A percentile compares a stretch with the other conserved stretches of the same genome.
These are phyloP conservation scores for Crepidotus variabilis DNA, from an alignment of 768 basidiomycete species.

Conservation along the genomic window DNA sequence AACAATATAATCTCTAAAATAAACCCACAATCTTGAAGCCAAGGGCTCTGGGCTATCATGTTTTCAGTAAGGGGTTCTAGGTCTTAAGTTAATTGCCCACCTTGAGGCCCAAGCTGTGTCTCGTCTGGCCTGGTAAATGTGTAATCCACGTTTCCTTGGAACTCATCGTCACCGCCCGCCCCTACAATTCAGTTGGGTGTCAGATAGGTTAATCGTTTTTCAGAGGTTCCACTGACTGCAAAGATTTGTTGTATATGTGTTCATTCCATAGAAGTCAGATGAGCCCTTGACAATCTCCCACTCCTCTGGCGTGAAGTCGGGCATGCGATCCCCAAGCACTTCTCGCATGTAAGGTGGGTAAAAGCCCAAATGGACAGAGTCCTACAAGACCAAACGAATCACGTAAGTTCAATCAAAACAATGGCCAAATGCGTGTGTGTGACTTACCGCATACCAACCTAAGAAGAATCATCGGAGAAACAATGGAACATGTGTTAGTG, in stretches of 20 bases:
- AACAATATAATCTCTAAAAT: background rate
- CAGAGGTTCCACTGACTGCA: slow-evolving; percentile 35
- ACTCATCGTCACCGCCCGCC: slow-evolving; percentile 59
- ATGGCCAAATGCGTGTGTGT: slow-evolving; percentile 9
- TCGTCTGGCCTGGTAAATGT: slow-evolving; percentile 63
- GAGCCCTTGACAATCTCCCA: slow-evolving; percentile 55
- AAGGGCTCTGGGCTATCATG: slow-evolving; percentile 52
- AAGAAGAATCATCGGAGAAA: slow-evolving; percentile 20
- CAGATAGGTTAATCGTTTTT: background rate
- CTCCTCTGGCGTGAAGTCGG: slow-evolving; percentile 55
- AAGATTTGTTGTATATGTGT: slow-evolving; percentile 67
- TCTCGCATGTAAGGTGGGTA: slow-evolving; percentile 60
- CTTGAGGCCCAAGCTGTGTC: slow-evolving; percentile 59
- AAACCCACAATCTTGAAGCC: slow-evolving; percentile 60
- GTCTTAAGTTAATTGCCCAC: slow-evolving; percentile 24
- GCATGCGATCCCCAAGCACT: slow-evolving; percentile 55
- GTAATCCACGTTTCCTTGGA: slow-evolving; percentile 57
- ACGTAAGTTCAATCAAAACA: slow-evolving; percentile 1
- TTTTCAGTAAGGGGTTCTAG: background rate
- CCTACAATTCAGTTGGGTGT: slow-evolving; percentile 26
- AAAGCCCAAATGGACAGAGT: slow-evolving; percentile 68
- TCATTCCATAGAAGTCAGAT: slow-evolving; percentile 72
- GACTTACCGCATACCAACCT: slow-evolving; percentile 59
- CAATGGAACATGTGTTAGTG: slow-evolving; percentile 15
- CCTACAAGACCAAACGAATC: slow-evolving; percentile 22